Evolutionary conservation across 2,329 filamentous ascomycete species (phyloP).

Genomic region (Hirsutella thompsonii): DNA sequence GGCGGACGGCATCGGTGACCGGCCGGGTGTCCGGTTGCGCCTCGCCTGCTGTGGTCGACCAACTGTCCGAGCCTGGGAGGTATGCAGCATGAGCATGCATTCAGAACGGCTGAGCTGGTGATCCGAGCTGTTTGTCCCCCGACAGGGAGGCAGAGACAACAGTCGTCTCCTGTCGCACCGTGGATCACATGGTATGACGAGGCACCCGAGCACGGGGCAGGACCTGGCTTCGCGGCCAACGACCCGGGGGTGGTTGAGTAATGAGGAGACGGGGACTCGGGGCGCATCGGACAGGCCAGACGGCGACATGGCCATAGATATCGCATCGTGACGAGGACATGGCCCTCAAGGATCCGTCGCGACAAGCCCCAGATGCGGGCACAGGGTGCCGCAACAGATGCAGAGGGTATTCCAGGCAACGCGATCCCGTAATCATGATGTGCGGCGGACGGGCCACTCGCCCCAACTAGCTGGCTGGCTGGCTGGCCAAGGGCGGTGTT

Average conservation of each 20-base stretch:
- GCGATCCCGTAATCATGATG: no score
- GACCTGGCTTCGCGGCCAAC: background rate
- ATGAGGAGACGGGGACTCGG: background rate
- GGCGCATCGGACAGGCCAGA: background rate
- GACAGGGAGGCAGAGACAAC: background rate
- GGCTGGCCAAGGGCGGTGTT: no score
- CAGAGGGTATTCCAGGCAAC: no score
- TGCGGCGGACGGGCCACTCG: no score
- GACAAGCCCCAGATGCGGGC: no score
- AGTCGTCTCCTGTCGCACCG: background rate
- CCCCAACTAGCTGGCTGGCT: no score
- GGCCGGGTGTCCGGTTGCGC: background rate
- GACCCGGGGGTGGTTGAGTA: background rate
- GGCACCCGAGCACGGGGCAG: background rate
- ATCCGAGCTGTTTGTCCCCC: background rate
- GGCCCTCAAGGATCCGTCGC: no score
- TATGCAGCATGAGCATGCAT: background rate
- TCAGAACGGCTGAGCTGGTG: background rate
- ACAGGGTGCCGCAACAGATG: no score
- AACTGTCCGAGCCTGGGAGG: background rate
- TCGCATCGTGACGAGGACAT: no score
- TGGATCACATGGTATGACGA: slow-evolving; percentile 1
- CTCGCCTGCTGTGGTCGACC: background rate
- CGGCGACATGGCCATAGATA: no score
- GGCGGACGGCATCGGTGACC: background rate